A percentile compares a stretch with the other conserved stretches of the same genome.
phyloP scores from a whole-genome alignment of 192 early-diverging fungal species.

The Gigaspora rosea region DNA sequence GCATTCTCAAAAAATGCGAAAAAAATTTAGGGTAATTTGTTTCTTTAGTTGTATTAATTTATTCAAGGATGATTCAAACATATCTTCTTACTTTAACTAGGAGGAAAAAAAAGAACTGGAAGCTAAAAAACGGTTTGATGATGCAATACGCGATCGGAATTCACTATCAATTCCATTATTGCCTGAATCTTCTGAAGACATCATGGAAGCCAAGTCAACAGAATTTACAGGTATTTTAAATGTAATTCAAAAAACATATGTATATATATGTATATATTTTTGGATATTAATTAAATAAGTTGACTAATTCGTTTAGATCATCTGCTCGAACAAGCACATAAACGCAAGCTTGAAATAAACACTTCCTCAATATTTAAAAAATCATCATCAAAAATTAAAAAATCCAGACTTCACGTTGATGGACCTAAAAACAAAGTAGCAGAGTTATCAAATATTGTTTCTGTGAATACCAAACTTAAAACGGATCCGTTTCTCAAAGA shows the following conservation, averaged over 20 bases:
- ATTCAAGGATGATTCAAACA: not conserved
- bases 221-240: conserved; percentile 46
- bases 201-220: conserved; percentile 48
- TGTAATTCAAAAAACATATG: not conserved
- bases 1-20: conserved; percentile 69
- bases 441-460: conserved; percentile 28
- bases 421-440: not conserved
- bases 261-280: not conserved
- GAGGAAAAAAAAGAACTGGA: conserved; percentile 63
- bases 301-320: conserved; percentile 28
- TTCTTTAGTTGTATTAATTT: not conserved
- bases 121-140: conserved; percentile 41
- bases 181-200: conserved; percentile 54
- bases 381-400: not conserved
- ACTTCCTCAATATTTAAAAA: conserved; percentile 35
- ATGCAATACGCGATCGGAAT: conserved; percentile 60
- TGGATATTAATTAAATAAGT: not conserved
- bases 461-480: conserved; percentile 42
- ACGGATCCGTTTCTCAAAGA: conserved; percentile 46
- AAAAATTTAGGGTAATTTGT: conserved; percentile 58
- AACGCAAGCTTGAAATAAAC: conserved; percentile 35
- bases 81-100: conserved; percentile 7
- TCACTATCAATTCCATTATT: conserved; percentile 61
- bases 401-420: conserved; percentile 2
- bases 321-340: conserved; percentile 30